Conservation (phyloP, 2,329 filamentous ascomycete genomes). For the Calonectria multiphialidica region DNA sequence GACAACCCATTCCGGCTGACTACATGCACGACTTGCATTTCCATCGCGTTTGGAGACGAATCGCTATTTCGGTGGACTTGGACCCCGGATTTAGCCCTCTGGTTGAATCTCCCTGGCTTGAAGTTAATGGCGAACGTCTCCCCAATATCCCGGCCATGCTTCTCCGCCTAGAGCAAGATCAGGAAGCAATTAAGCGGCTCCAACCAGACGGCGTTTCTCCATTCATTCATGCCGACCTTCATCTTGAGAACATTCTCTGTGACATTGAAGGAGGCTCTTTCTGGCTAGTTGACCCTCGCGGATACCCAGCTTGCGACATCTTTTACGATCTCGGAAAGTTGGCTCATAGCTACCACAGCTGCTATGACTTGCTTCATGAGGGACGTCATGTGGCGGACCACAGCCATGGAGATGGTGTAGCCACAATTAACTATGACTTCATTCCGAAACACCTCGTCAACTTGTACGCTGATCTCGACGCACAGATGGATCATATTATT, state of each 20-base stretch:
- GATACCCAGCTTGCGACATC: constrained; percentile 12
- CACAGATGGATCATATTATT: background rate
- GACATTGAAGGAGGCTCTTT: background rate
- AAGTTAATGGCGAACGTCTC: background rate
- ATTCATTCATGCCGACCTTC: constrained; percentile 9
- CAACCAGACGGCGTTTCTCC: constrained; percentile 7
- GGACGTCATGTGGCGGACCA: constrained; percentile 1
- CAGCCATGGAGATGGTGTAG: background rate
- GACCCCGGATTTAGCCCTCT: constrained; percentile 6
- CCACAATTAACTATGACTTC: background rate
- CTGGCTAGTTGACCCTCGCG: constrained; percentile 6
- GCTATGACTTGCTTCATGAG: constrained; percentile 5
- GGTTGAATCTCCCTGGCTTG: constrained; percentile 6
- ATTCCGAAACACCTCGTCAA: background rate
- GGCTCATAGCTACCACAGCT: constrained; percentile 13
- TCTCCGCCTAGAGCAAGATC: constrained; percentile 1
- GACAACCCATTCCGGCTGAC: background rate
- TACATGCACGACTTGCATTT: constrained; percentile 7
- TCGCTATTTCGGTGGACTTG: constrained; percentile 8
- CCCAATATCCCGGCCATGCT: constrained; percentile 12
- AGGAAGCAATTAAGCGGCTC: constrained; percentile 5
- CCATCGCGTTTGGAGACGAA: constrained; percentile 10
- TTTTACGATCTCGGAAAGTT: constrained; percentile 10
- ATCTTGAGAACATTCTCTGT: constrained; percentile 13
- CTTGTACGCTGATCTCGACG: background rate